A percentile compares a stretch with the other conserved stretches of the same genome.
phyloP scores from a whole-genome alignment of 2,329 filamentous ascomycete species.

The Lecanicillium sp. region DNA sequence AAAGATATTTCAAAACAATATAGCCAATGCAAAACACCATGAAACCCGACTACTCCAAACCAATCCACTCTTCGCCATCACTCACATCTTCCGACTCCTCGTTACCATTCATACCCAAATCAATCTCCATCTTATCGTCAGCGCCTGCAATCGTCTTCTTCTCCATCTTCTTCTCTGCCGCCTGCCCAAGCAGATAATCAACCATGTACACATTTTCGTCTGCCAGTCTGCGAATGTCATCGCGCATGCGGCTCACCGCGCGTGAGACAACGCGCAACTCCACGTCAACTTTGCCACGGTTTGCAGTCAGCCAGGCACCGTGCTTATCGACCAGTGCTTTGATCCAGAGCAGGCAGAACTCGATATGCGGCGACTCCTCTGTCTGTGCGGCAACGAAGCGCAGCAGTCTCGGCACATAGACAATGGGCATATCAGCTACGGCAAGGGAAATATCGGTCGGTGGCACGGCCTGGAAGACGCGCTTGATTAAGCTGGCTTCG shows the following conservation, averaged over 20 bases:
- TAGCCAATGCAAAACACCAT: constrained; percentile 6
- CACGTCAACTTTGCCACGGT: constrained; percentile 69
- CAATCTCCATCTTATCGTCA: constrained; percentile 17
- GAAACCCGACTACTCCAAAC: constrained; percentile 31
- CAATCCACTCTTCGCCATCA: constrained; percentile 37
- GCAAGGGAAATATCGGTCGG: constrained; percentile 66
- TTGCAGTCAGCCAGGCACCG: constrained; percentile 75
- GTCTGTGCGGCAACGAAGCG: constrained; percentile 82
- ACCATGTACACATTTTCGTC: constrained; percentile 87
- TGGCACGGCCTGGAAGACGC: constrained; percentile 79
- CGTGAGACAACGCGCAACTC: constrained; percentile 78
- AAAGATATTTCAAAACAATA: background rate
- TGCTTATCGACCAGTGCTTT: constrained; percentile 74
- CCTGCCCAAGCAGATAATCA: constrained; percentile 64
- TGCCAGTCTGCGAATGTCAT: constrained; percentile 72
- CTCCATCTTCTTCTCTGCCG: constrained; percentile 20
- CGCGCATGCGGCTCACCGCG: constrained; percentile 70
- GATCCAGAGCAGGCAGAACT: constrained; percentile 92
- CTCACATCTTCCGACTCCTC: constrained; percentile 23
- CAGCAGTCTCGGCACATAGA: constrained; percentile 79
- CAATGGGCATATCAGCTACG: constrained; percentile 68
- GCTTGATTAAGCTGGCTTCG: constrained; percentile 70
- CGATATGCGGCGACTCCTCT: constrained; percentile 85
- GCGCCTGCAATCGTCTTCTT: constrained; percentile 12
- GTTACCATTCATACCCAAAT: constrained; percentile 20